A percentile compares a stretch with the other conserved stretches of the same genome.
phyloP scores from a whole-genome alignment of 2,329 filamentous ascomycete genomes.

The Aureobasidium sp. region DNA sequence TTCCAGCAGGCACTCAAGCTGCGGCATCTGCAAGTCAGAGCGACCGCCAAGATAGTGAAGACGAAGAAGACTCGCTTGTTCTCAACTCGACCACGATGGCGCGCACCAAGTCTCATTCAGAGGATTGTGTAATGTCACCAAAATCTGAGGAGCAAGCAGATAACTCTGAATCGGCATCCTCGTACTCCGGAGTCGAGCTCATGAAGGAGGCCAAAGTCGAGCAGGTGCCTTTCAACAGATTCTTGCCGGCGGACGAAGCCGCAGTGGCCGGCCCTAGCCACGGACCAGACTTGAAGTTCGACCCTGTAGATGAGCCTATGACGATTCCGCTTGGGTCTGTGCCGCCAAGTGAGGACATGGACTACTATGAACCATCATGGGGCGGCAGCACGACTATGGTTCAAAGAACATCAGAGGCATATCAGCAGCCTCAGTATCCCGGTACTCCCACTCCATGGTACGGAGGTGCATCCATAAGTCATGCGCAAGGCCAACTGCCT shows the following conservation, averaged over 20 bases:
- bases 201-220: neutral
- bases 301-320: constrained; percentile 1
- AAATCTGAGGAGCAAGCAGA: neutral
- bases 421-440: neutral
- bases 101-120: neutral
- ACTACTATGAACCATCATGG: constrained; percentile 1
- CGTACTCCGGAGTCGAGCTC: neutral
- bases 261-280: neutral
- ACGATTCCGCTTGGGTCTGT: neutral
- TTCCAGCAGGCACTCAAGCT: neutral
- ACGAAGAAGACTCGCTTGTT: neutral
- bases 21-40: neutral
- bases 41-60: neutral
- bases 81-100: neutral
- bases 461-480: neutral
- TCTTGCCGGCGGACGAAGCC: neutral
- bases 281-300: neutral
- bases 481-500: neutral
- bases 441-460: neutral
- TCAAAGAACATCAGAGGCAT: neutral
- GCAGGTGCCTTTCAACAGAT: neutral
- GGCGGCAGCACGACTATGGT: neutral
- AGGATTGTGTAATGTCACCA: neutral
- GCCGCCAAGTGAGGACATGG: neutral
- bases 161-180: neutral